A percentile compares a stretch with the other conserved stretches of the same genome.
Evolutionary conservation across 78 protist genomes (phyloP).

Genomic region (Dictyostelium capitatum): DNA sequence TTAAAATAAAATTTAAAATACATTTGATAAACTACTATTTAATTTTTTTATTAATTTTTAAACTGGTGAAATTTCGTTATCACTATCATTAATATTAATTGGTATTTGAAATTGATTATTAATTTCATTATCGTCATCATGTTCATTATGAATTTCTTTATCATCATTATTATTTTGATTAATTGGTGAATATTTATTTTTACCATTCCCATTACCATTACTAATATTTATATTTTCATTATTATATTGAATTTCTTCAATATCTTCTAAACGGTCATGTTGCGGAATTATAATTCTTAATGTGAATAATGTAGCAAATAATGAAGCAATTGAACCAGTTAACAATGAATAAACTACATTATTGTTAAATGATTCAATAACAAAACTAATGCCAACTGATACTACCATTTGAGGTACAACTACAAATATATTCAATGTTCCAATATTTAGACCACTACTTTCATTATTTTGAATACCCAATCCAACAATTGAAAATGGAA

Average conservation of each 20-base stretch:
- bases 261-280: background rate
- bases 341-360: conserved; percentile 52
- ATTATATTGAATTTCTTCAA: conserved; percentile 9
- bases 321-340: conserved; percentile 55
- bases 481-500: conserved; percentile 80
- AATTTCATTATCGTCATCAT: too few relatives aligned
- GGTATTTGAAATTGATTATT: too few relatives aligned
- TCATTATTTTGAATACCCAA: conserved; percentile 39
- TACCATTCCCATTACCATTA: background rate
- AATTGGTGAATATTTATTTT: conserved; percentile 14
- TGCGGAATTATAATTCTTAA: conserved; percentile 25
- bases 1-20: too few relatives aligned
- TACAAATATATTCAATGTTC: conserved; percentile 71
- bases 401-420: conserved; percentile 82
- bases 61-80: too few relatives aligned
- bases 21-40: too few relatives aligned
- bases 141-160: too few relatives aligned
- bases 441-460: conserved; percentile 76
- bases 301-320: background rate
- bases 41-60: too few relatives aligned
- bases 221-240: background rate
- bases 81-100: too few relatives aligned
- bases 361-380: conserved; percentile 14
- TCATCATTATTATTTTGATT: too few relatives aligned
- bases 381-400: conserved; percentile 62